Conservation (phyloP, 768 basidiomycete species). For the Kwoniella heveanensis region DNA sequence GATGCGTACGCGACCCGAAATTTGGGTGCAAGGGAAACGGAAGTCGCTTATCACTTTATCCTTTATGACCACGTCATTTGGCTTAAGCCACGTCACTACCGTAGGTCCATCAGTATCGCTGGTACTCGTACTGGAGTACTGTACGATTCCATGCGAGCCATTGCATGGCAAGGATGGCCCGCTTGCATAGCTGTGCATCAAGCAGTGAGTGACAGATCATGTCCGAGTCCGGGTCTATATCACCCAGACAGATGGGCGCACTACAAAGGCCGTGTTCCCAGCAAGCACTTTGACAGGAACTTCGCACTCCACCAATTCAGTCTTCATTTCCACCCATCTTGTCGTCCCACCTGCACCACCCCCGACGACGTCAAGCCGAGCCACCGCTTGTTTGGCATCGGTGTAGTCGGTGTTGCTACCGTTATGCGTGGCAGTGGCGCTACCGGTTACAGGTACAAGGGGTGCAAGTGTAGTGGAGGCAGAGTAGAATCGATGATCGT, state of each 20-base stretch:
- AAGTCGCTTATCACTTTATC: background rate
- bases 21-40: no score
- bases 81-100: background rate
- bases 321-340: constrained; percentile 68
- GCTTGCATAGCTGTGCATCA: no score
- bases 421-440: background rate
- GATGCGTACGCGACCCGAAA: no score
- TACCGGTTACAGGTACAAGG: constrained; percentile 19
- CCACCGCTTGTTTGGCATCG: background rate
- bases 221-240: background rate
- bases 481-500: constrained; percentile 63
- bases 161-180: no score
- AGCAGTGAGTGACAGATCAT: no score
- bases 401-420: background rate
- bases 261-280: constrained; percentile 76
- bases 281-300: constrained; percentile 86
- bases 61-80: background rate
- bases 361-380: background rate
- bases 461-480: constrained; percentile 56
- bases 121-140: no score
- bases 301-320: constrained; percentile 92
- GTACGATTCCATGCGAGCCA: no score
- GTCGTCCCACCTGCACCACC: background rate
- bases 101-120: no score
- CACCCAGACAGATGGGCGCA: constrained; percentile 35